These are phyloP conservation scores for Adansonia digitata DNA, from an alignment of 345 rosid genomes.

Conservation along the genomic window DNA sequence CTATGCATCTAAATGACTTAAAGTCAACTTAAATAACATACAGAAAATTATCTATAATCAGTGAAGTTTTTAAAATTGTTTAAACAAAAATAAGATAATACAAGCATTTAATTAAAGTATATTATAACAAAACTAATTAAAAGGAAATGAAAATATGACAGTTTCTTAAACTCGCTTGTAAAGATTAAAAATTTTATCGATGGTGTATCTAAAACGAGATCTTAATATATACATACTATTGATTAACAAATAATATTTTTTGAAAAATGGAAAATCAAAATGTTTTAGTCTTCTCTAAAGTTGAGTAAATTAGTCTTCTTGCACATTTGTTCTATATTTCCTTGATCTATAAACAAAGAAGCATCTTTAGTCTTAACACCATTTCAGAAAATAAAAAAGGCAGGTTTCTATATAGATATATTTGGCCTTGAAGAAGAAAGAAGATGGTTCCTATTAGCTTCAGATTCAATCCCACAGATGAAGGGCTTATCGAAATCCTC, in stretches of 20 bases:
- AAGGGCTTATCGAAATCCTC: constrained; percentile 21
- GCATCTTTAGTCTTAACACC: neutral
- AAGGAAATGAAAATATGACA: too few relatives aligned
- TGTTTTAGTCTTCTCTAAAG: neutral
- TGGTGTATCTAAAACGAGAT: too few relatives aligned
- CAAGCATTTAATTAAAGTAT: too few relatives aligned
- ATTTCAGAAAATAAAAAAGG: neutral
- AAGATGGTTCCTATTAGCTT: constrained; percentile 19
- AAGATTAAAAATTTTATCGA: too few relatives aligned
- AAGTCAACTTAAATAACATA: too few relatives aligned
- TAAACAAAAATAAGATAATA: too few relatives aligned
- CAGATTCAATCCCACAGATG: constrained; percentile 27
- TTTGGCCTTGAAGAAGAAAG: neutral
- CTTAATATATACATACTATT: neutral
- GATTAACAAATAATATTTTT: neutral
- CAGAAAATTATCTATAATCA: too few relatives aligned
- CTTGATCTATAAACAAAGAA: neutral
- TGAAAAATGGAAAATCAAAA: neutral
- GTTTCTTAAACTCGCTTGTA: too few relatives aligned
- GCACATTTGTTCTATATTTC: neutral
- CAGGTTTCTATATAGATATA: neutral
- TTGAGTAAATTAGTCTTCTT: neutral
- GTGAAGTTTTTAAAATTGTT: too few relatives aligned
- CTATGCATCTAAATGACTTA: too few relatives aligned
- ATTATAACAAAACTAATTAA: too few relatives aligned